Conservation (phyloP, 2,329 filamentous ascomycete species). For the Stemphylium beticola region DNA sequence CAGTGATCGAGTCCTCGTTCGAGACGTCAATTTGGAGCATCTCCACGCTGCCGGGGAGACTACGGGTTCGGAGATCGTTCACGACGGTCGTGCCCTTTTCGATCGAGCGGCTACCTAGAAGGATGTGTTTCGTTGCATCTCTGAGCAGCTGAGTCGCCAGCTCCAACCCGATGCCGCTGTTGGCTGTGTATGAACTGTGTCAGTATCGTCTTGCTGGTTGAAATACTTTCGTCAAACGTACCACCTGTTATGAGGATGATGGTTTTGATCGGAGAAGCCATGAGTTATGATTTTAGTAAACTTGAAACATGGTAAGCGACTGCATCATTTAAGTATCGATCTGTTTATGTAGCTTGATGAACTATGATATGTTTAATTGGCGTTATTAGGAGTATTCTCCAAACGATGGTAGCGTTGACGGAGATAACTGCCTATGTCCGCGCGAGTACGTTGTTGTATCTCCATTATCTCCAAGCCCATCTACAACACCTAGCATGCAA, state of each 20-base stretch:
- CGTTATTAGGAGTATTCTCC: not conserved
- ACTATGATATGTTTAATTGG: not conserved
- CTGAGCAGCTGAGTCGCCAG: conserved; percentile 49
- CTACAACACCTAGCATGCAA: no score
- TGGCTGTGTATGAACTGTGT: conserved; percentile 34
- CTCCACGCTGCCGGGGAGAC: conserved; percentile 38
- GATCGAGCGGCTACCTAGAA: conserved; percentile 24
- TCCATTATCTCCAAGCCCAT: no score
- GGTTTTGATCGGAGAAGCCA: conserved; percentile 21
- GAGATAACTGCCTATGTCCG: not conserved
- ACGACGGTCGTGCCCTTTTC: conserved; percentile 33
- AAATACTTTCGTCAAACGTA: conserved; percentile 8
- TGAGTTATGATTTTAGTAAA: not conserved
- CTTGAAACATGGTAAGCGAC: not conserved
- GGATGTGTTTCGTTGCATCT: conserved; percentile 36
- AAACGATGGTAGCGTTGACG: not conserved
- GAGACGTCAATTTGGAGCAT: conserved; percentile 51
- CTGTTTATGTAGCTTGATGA: not conserved
- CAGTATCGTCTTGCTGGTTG: not conserved
- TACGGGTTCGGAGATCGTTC: conserved; percentile 25
- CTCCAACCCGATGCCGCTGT: conserved; percentile 57
- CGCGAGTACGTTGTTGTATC: not conserved
- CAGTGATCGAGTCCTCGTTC: conserved; percentile 49
- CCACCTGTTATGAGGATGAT: conserved; percentile 48
- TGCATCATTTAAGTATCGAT: not conserved